phyloP scores from a whole-genome alignment of 305 asterid species.

The Striga hermonthica region DNA sequence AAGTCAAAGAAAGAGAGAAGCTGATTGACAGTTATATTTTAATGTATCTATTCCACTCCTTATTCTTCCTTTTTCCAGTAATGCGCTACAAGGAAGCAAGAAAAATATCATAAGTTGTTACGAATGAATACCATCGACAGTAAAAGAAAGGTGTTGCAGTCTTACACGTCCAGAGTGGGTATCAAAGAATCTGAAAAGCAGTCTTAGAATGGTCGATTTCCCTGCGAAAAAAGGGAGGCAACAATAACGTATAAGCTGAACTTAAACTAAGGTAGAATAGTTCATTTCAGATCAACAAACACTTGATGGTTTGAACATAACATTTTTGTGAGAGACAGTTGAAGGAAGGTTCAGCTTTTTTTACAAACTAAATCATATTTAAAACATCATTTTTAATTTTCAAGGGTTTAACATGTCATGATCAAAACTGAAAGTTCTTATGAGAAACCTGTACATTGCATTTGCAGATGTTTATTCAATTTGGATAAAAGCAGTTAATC shows the following conservation, averaged over 20 bases:
- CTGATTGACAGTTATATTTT: not conserved
- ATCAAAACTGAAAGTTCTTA: conserved; percentile 8
- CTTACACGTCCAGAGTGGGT: conserved; percentile 84
- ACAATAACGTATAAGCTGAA: conserved; percentile 22
- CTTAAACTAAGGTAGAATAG: not conserved
- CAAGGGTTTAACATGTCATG: not conserved
- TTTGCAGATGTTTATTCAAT: conserved; percentile 17
- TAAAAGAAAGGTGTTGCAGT: conserved; percentile 22
- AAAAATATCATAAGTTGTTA: conserved; percentile 12
- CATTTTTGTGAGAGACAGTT: conserved; percentile 19
- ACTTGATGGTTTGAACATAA: conserved; percentile 9
- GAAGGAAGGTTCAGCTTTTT: conserved; percentile 7
- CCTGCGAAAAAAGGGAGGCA: conserved; percentile 48
- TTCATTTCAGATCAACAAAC: conserved; percentile 1
- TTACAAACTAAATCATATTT: not conserved
- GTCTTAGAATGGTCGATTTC: conserved; percentile 89
- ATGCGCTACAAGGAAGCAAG: not conserved
- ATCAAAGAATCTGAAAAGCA: conserved; percentile 90
- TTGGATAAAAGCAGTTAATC: conserved; percentile 10
- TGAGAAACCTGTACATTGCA: conserved; percentile 17
- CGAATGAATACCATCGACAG: not conserved
- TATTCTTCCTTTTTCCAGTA: not conserved
- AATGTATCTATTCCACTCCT: not conserved
- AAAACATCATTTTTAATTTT: not conserved
- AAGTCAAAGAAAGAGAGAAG: conserved; percentile 14